phyloP scores from a whole-genome alignment of 306 rosid genomes.

The Mimosa pudica region DNA sequence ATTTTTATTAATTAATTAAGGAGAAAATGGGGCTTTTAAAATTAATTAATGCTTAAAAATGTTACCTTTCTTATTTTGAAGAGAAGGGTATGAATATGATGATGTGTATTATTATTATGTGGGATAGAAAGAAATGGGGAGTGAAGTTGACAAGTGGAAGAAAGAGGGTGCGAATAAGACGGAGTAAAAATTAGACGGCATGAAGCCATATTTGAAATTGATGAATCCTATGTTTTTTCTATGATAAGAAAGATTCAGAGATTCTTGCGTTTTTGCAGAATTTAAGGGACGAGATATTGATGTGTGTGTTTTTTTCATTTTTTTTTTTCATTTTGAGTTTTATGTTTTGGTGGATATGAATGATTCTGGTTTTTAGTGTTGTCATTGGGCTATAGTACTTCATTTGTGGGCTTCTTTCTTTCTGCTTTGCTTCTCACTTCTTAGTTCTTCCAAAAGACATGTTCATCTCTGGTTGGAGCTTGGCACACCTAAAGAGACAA shows the following conservation, averaged over 20 bases:
- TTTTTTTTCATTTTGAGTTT: no score
- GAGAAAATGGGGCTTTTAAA: not conserved
- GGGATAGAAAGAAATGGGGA: not conserved
- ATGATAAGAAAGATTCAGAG: not conserved
- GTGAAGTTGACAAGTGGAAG: constrained; percentile 18
- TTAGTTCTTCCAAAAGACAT: not conserved
- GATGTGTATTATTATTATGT: no score
- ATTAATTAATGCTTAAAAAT: not conserved
- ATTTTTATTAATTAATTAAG: constrained; percentile 17
- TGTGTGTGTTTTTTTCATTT: no score
- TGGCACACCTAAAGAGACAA: no score
- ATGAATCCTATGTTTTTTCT: not conserved
- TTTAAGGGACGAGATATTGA: not conserved
- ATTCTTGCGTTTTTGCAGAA: not conserved
- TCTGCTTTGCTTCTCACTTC: not conserved
- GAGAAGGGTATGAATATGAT: not conserved
- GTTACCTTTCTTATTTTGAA: constrained; percentile 3
- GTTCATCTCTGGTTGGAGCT: no score
- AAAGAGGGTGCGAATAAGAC: not conserved
- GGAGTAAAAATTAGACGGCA: not conserved
- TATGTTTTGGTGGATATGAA: no score
- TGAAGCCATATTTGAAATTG: constrained; percentile 9
- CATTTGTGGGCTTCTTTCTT: not conserved
- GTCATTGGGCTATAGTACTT: not conserved
- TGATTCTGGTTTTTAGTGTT: not conserved